Evolutionary conservation across 495 filamentous ascomycete species (phyloP), one percentile per base, ranked within the genome.

Genomic region (Pseudoneurospora amorphoporcata): DNA sequence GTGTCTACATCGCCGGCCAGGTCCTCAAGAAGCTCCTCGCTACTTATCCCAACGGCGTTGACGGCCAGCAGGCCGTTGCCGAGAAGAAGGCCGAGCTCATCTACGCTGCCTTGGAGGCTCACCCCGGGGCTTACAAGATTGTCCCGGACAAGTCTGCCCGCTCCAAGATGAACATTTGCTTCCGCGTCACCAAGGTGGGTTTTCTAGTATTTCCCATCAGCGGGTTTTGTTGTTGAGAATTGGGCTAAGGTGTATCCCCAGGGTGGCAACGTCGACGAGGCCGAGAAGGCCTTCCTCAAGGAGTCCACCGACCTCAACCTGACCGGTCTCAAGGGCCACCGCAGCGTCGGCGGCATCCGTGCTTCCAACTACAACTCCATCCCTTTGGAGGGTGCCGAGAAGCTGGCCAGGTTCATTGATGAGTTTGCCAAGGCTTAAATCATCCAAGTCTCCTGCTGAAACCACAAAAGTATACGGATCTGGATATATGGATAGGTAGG

Each of bases 121-220:
- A 91, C 78, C 88, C 90, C 0, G 79, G 87, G 0, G 83, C 89
- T 35, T 97, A 94, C 82, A 82, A 81, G 53, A 86, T 97, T 29
- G 91, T 97, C 5, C 91, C 92, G 0, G 86, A 90, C 73, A 91
- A 90, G 82, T 83, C 81, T 68, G 89, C 88, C 8, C 89, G 94
- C 61, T 94, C 91, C 72, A 83, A 93, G 47, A 97, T 97, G 92
- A 97, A 98, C 81, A 89, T 97, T 68, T 97, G 94, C 84, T 95
- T 95, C 84, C 86, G 94, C 29, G 88, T 95, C 4, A 85, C 72
- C 72, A 83, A 83, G 78, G 84, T 85, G 71, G 70, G 79, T 70
- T 14, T 37, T 37, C 3, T 3, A 38, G 39, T 23, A 23, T 23
- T 38, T 69, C 7, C 0, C 12, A 8, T 12, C 32, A 3, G 1